Evolutionary conservation across 2,329 filamentous ascomycete genomes (phyloP).

Genomic region (Scytalidium lignicola): DNA sequence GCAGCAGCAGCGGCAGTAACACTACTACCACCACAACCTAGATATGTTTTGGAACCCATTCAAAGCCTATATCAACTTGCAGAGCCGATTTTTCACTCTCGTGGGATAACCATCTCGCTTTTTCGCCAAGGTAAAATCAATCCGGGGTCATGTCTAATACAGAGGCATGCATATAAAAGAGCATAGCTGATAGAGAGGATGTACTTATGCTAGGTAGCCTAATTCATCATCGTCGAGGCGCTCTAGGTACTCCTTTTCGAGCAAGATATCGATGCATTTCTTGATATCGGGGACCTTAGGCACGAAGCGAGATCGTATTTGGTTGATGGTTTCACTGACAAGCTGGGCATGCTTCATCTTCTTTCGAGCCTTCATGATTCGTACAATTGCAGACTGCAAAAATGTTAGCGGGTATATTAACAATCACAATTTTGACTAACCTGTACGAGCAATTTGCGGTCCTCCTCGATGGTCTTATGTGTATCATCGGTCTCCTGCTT

Average conservation of each 20-base stretch:
- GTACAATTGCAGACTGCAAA: conserved; percentile 86
- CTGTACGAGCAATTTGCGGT: conserved; percentile 93
- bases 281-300: conserved; percentile 96
- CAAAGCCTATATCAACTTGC: too few relatives aligned
- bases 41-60: too few relatives aligned
- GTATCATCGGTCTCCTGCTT: conserved; percentile 96
- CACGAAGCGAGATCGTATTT: conserved; percentile 88
- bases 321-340: conserved; percentile 90
- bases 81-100: too few relatives aligned
- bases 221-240: conserved; percentile 91
- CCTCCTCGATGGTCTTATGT: conserved; percentile 99
- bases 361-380: conserved; percentile 99
- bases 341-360: conserved; percentile 96
- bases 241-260: conserved; percentile 98
- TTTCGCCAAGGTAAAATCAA: too few relatives aligned
- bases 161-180: background rate
- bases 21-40: too few relatives aligned
- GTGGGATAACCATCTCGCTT: too few relatives aligned
- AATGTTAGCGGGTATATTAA: conserved; percentile 23
- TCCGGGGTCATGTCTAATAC: too few relatives aligned
- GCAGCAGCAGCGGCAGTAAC: too few relatives aligned
- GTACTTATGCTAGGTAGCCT: conserved; percentile 77
- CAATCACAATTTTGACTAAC: conserved; percentile 45
- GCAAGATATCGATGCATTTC: conserved; percentile 97
- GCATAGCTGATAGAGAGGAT: background rate